Percentiles rank a stretch among this genome's conserved stretches.
Conservation (phyloP, 2,329 filamentous ascomycete species). For the Chaetomium sp. region DNA sequence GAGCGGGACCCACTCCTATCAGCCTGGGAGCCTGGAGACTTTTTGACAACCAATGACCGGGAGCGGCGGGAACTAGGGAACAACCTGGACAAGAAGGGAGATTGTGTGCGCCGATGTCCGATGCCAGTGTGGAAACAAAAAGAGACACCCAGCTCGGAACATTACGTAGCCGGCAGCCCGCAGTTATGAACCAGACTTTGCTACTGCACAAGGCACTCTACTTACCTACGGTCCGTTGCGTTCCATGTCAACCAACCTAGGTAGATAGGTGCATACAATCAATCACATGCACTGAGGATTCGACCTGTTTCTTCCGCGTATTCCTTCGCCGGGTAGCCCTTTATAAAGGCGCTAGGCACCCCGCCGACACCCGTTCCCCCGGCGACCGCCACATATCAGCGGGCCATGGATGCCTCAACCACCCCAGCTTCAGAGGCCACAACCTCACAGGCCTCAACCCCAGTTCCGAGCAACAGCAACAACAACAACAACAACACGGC, state of each 20-base stretch:
- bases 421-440: constrained; percentile 18
- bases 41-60: neutral
- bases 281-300: neutral
- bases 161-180: constrained; percentile 9
- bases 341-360: neutral
- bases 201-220: neutral
- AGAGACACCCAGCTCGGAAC: neutral
- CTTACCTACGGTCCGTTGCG: neutral
- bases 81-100: neutral
- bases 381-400: constrained; percentile 4
- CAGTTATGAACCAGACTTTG: neutral
- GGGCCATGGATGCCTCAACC: constrained; percentile 23
- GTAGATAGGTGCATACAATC: neutral
- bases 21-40: neutral
- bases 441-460: constrained; percentile 14
- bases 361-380: neutral
- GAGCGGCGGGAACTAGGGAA: neutral
- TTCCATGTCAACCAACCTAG: neutral
- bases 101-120: constrained; percentile 4
- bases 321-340: neutral
- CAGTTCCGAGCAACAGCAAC: neutral
- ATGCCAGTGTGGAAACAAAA: neutral
- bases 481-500: neutral
- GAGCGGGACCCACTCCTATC: neutral
- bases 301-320: constrained; percentile 6